Conservation (phyloP, 768 basidiomycete species). For the Baorangia bicolor region DNA sequence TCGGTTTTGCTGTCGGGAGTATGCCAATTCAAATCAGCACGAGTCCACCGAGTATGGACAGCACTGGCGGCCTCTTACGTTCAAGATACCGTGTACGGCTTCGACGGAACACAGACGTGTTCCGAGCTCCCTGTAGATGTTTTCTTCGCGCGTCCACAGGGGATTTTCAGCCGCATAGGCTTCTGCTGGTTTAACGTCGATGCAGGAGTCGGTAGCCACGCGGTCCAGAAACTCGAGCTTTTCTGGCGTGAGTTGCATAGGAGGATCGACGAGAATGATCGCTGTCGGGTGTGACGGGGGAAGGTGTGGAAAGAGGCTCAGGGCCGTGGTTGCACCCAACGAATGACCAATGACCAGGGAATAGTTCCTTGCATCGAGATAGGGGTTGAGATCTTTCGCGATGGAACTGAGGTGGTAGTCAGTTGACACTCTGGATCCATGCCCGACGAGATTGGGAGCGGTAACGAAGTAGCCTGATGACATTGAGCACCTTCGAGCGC, state of each 20-base stretch:
- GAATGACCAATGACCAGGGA: slow-evolving; percentile 23
- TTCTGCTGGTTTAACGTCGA: neutral
- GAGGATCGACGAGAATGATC: slow-evolving; percentile 21
- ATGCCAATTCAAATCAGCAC: neutral
- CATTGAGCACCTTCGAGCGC: neutral
- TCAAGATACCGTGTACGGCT: neutral
- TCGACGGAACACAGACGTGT: slow-evolving; percentile 12
- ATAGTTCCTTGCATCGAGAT: slow-evolving; percentile 10
- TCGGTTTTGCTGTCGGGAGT: slow-evolving; percentile 7
- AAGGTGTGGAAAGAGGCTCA: slow-evolving; percentile 13
- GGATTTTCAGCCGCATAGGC: slow-evolving; percentile 2
- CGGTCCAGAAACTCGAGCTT: neutral
- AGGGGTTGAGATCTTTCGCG: slow-evolving; percentile 18
- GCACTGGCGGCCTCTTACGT: slow-evolving; percentile 1
- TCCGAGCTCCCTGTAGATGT: slow-evolving; percentile 6
- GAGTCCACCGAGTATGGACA: neutral
- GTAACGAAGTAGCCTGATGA: slow-evolving; percentile 20
- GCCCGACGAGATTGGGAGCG: slow-evolving; percentile 22
- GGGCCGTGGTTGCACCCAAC: slow-evolving; percentile 1
- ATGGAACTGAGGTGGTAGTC: slow-evolving; percentile 16
- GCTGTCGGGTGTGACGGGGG: slow-evolving; percentile 6
- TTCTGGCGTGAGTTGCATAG: neutral
- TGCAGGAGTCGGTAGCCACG: neutral
- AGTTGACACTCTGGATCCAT: slow-evolving; percentile 3
- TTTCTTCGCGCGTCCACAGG: slow-evolving; percentile 15